Evolutionary conservation across 805 yeast species (phyloP).

Genomic region (Kockiozyma suomiensis): DNA sequence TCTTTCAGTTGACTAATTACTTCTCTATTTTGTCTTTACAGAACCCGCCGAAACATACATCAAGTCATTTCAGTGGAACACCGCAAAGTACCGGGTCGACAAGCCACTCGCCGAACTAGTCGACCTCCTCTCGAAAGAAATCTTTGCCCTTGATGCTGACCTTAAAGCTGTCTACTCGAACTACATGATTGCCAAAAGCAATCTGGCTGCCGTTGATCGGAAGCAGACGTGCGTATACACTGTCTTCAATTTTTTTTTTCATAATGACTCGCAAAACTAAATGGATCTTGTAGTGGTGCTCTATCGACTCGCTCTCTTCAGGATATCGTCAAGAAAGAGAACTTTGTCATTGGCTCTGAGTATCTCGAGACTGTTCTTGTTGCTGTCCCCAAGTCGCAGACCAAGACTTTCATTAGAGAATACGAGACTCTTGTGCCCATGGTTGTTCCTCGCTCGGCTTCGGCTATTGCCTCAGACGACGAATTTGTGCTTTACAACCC

Average conservation of each 20-base stretch:
- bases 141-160: slow-evolving; percentile 80
- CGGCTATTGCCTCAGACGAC: slow-evolving; percentile 65
- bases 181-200: slow-evolving; percentile 82
- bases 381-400: slow-evolving; percentile 72
- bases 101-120: slow-evolving; percentile 78
- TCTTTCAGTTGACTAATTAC: slow-evolving; percentile 1
- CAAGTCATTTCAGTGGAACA: slow-evolving; percentile 83
- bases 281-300: slow-evolving; percentile 59
- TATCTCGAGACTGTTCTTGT: slow-evolving; percentile 82
- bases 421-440: slow-evolving; percentile 79
- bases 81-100: slow-evolving; percentile 82
- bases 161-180: slow-evolving; percentile 72
- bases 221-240: slow-evolving; percentile 67
- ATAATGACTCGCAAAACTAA: no score
- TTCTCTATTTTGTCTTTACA: neutral
- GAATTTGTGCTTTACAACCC: slow-evolving; percentile 76
- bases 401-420: slow-evolving; percentile 58
- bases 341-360: slow-evolving; percentile 84
- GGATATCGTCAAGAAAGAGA: slow-evolving; percentile 78
- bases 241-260: no score
- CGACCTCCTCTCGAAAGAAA: slow-evolving; percentile 70
- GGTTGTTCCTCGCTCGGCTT: slow-evolving; percentile 92
- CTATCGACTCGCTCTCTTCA: slow-evolving; percentile 87
- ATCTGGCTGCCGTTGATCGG: slow-evolving; percentile 83
- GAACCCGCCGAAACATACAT: slow-evolving; percentile 63